Base-by-base conservation (phyloP, 1,139 yeast species). In the Candida sojae region DNA sequence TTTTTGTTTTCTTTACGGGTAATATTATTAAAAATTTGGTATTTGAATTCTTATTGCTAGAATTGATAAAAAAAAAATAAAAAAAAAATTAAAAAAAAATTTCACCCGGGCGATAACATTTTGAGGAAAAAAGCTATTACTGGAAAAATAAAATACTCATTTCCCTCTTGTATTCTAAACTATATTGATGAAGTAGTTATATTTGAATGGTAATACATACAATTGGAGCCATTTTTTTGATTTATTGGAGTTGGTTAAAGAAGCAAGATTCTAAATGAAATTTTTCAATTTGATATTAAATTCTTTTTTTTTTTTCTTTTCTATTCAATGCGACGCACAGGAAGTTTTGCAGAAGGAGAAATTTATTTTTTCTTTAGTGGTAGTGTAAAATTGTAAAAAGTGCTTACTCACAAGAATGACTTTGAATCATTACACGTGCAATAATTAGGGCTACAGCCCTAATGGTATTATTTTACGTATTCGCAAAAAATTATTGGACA, bases 221-320 rank as follows among this genome's bases (percentile, higher is more conserved):
- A 73, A 85, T 85, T 84, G 95, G 95, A 82, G 95, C 95, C 95
- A 86, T 86, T 80, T 86, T 80, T 67, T 80, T 57, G 46, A 47
- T 59, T 41, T 39, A 34, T 29, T 25, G 42, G 44, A 40, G 42
- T 43, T 44, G 34, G 31, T 26, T 26, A 33, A 31, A 34, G 41
- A 34, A 23, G 33, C 28, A 12, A 31, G 28, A 7, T 11, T 25
- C 12, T 10, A 25, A 21, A n/a, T 11, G 23, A 25, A 33, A 33
- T 33, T 33, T 33, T 33, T 33, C 36, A 33, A 17, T 17, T 17
- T 17, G 21, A 17, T 23, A 3, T n/a, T 25, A 1, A 25, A 17
- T 8, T 11, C 1, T 9, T 34, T 21, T 36, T 36, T 33, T 33
- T 33, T 36, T n/a, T 36, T 23, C 25, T 17, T n/a, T 17, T 33